These are phyloP conservation scores for Linum lewisii DNA, from an alignment of 345 rosid species.

Conservation along the genomic window DNA sequence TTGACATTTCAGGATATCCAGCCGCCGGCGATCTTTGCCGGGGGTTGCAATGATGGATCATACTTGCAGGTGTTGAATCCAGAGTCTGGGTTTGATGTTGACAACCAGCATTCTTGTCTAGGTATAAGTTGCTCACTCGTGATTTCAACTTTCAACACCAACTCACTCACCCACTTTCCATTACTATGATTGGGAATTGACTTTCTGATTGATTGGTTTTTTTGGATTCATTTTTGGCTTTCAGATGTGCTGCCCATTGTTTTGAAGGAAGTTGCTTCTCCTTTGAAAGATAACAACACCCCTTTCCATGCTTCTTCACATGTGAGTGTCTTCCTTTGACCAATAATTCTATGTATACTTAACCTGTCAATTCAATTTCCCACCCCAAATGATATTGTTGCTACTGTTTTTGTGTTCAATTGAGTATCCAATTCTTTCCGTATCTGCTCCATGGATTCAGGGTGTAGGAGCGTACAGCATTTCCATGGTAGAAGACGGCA, in stretches of 20 bases:
- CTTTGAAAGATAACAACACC: slow-evolving; percentile 33
- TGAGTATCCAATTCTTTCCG: no score
- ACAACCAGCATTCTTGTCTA: slow-evolving; percentile 26
- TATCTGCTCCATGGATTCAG: slow-evolving; percentile 23
- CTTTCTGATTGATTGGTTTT: neutral
- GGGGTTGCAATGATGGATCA: slow-evolving; percentile 23
- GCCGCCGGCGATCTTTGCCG: slow-evolving; percentile 14
- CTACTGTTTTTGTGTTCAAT: no score
- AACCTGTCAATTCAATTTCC: no score
- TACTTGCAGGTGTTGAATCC: slow-evolving; percentile 32
- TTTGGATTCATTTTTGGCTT: neutral
- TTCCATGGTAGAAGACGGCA: slow-evolving; percentile 53
- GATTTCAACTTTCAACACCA: neutral
- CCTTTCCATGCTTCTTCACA: slow-evolving; percentile 28
- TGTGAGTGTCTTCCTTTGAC: no score
- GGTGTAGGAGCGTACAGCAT: slow-evolving; percentile 52
- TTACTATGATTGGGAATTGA: neutral
- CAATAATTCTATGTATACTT: no score
- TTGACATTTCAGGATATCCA: slow-evolving; percentile 21
- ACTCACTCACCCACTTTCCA: no score
- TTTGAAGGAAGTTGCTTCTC: slow-evolving; percentile 37
- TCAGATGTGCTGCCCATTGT: slow-evolving; percentile 57
- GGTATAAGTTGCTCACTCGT: slow-evolving; percentile 17
- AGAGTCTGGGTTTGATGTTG: slow-evolving; percentile 23
- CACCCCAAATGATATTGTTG: no score